Conservation (phyloP, 1,284 basidiomycete genomes). For the Cerioporus squamosus region DNA sequence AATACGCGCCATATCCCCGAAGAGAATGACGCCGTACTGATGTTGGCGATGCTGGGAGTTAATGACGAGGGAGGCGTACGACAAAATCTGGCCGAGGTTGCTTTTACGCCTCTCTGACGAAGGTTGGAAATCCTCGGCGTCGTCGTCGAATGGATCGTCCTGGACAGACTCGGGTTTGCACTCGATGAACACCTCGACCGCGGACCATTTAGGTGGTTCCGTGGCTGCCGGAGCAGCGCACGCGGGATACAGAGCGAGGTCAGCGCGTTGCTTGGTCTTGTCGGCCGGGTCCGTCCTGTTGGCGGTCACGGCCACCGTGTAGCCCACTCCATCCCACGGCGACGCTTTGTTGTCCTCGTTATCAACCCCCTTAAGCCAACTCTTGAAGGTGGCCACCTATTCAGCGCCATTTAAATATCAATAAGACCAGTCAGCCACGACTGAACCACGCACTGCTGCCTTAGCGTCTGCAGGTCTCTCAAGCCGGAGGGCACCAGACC, state of each 20-base stretch:
- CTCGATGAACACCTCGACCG: conserved; percentile 10
- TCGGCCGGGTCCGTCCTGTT: neutral
- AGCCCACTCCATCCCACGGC: neutral
- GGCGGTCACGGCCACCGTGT: neutral
- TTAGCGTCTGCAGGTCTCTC: no score
- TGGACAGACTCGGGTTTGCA: conserved; percentile 5
- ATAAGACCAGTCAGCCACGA: no score
- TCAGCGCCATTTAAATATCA: no score
- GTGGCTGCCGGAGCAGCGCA: no score
- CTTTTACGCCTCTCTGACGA: neutral
- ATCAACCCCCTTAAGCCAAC: no score
- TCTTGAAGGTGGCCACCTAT: no score
- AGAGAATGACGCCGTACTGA: conserved; percentile 11
- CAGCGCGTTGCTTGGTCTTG: neutral
- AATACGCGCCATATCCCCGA: conserved; percentile 14
- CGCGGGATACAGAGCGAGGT: neutral
- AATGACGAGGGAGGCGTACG: conserved; percentile 10
- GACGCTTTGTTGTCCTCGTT: neutral
- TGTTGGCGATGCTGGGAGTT: conserved; percentile 5
- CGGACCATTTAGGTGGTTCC: no score
- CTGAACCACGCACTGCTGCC: no score
- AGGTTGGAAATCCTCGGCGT: no score
- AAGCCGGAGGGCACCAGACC: no score
- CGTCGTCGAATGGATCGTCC: conserved; percentile 10
- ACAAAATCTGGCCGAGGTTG: conserved; percentile 9